phyloP scores from a whole-genome alignment of 306 rosid species.

The Mucuna pruriens region DNA sequence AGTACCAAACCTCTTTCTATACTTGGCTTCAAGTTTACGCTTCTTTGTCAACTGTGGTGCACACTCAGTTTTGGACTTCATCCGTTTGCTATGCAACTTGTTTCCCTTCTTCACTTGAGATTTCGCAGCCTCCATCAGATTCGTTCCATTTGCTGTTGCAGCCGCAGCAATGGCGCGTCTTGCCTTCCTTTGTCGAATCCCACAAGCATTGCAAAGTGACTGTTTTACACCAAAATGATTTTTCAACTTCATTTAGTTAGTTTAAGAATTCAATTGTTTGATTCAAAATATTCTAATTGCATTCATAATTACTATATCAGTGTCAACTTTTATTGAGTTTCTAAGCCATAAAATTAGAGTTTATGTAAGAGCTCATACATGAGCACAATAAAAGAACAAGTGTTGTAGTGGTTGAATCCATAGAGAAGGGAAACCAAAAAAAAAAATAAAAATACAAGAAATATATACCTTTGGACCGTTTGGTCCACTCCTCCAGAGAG shows the following conservation, averaged over 20 bases:
- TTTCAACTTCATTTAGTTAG: not conserved
- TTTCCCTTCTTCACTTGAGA: conserved; percentile 35
- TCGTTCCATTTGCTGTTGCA: conserved; percentile 48
- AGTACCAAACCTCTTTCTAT: conserved; percentile 43
- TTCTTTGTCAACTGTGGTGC: conserved; percentile 54
- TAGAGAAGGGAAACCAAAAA: not conserved
- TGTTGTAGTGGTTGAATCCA: not conserved
- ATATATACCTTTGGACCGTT: conserved; percentile 86
- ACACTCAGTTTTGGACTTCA: conserved; percentile 36
- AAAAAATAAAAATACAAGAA: no score
- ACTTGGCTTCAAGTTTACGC: conserved; percentile 36
- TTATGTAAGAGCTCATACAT: not conserved
- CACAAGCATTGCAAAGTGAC: conserved; percentile 94
- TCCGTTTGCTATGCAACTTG: conserved; percentile 42
- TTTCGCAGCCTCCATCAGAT: conserved; percentile 22
- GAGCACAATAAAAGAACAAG: not conserved
- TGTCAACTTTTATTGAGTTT: not conserved
- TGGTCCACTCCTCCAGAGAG: conserved; percentile 97
- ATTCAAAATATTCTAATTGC: not conserved
- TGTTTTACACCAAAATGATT: conserved; percentile 33
- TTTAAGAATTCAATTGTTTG: not conserved
- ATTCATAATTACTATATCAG: not conserved
- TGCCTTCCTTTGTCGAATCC: conserved; percentile 93
- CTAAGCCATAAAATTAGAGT: not conserved
- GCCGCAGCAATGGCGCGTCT: conserved; percentile 68